Evolutionary conservation across 2,329 filamentous ascomycete genomes (phyloP).

Genomic region (Zopfia rhizophila): DNA sequence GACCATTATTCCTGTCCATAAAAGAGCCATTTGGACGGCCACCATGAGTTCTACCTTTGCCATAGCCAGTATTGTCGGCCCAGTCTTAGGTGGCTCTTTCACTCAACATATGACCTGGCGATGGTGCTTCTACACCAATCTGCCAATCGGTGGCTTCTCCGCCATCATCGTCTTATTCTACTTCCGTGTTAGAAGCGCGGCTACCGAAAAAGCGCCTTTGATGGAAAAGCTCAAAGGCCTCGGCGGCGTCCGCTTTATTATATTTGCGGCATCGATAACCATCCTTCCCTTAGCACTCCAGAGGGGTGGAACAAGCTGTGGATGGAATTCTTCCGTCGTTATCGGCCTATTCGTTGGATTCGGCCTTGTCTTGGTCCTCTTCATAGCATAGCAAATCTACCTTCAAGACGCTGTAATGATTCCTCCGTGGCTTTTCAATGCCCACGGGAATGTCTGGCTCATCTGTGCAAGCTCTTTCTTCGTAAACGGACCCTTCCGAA

Average conservation of each 20-base stretch:
- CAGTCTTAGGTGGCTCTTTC: conserved; percentile 54
- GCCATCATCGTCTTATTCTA: conserved; percentile 43
- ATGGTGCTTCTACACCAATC: conserved; percentile 50
- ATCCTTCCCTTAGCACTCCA: conserved; percentile 35
- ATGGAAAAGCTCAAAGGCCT: conserved; percentile 44
- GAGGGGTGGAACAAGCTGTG: conserved; percentile 23
- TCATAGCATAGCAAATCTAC: conserved; percentile 23
- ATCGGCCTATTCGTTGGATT: conserved; percentile 29
- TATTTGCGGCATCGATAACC: conserved; percentile 46
- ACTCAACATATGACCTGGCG: conserved; percentile 51
- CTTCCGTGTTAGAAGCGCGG: no score
- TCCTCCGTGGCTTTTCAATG: conserved; percentile 27
- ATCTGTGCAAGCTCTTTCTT: conserved; percentile 36
- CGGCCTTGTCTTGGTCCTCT: conserved; percentile 15
- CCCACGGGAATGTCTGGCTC: conserved; percentile 45
- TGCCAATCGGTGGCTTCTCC: conserved; percentile 28
- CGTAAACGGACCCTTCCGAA: conserved; percentile 22
- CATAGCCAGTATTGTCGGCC: conserved; percentile 33
- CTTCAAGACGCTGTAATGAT: conserved; percentile 19
- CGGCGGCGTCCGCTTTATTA: conserved; percentile 50
- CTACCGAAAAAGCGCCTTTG: conserved; percentile 1
- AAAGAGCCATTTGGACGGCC: no score
- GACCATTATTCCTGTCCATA: no score
- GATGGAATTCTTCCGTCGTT: conserved; percentile 25
- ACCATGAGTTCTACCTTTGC: no score